Percentiles rank a stretch among this genome's conserved stretches.
Conservation (phyloP, 2,329 filamentous ascomycete genomes). For the Hymenoscyphus occultus region DNA sequence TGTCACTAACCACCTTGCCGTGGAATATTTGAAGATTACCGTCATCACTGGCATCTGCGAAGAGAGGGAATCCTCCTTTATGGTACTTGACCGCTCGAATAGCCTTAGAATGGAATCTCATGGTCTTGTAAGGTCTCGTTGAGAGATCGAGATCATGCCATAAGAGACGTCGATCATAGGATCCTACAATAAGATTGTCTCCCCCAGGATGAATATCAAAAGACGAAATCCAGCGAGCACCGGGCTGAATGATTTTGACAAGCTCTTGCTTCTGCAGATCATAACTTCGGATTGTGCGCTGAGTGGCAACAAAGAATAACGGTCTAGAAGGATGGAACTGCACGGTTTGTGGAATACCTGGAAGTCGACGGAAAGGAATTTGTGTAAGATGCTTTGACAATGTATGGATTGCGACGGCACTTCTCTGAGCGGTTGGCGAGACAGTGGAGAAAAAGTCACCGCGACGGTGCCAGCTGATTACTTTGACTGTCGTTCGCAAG, state of each 20-base stretch:
- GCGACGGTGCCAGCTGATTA: conserved; percentile 87
- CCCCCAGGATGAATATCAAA: conserved; percentile 92
- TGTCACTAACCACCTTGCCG: conserved; percentile 87
- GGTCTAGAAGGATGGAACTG: conserved; percentile 94
- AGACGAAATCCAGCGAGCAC: conserved; percentile 89
- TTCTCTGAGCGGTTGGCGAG: conserved; percentile 72
- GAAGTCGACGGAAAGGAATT: conserved; percentile 78
- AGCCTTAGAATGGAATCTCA: conserved; percentile 90
- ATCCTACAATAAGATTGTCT: conserved; percentile 90
- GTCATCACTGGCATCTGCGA: conserved; percentile 93
- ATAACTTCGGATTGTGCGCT: conserved; percentile 89
- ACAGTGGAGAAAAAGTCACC: conserved; percentile 95
- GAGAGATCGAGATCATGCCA: conserved; percentile 98
- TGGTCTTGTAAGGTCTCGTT: conserved; percentile 87
- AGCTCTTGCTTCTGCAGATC: conserved; percentile 89
- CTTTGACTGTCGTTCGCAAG: conserved; percentile 77
- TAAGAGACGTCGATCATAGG: conserved; percentile 87
- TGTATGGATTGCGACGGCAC: conserved; percentile 89
- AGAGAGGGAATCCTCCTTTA: conserved; percentile 73
- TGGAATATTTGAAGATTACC: conserved; percentile 95
- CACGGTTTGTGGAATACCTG: conserved; percentile 78
- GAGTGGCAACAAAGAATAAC: conserved; percentile 93
- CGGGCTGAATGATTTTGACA: conserved; percentile 88
- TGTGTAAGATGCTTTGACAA: conserved; percentile 93
- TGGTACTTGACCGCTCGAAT: conserved; percentile 90